phyloP scores from a whole-genome alignment of 352 stramenopile genomes.

The Globisporangium polare region DNA sequence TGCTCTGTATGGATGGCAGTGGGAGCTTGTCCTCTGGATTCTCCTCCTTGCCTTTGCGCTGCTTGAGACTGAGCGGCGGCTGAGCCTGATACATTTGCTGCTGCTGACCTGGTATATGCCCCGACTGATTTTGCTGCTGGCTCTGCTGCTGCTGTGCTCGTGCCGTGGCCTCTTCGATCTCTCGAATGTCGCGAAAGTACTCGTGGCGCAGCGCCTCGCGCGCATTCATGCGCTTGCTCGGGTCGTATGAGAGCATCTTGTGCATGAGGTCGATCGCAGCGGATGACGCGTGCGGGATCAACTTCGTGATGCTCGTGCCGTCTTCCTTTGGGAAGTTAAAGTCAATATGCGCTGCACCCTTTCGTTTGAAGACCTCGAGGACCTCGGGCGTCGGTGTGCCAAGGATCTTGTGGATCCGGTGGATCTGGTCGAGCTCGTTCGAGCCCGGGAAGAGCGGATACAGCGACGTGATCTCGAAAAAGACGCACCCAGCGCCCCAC shows the following conservation, averaged over 20 bases:
- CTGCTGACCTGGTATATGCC: not conserved
- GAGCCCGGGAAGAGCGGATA: constrained; percentile 94
- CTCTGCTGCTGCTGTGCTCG: constrained; percentile 31
- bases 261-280: constrained; percentile 87
- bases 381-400: constrained; percentile 85
- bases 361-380: constrained; percentile 88
- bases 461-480: constrained; percentile 94
- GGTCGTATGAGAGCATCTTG: constrained; percentile 89
- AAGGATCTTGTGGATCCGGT: constrained; percentile 93
- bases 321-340: constrained; percentile 91
- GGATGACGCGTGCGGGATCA: constrained; percentile 86
- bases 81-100: constrained; percentile 26
- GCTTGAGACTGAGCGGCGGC: constrained; percentile 27
- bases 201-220: constrained; percentile 87
- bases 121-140: constrained; percentile 1
- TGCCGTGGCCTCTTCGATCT: constrained; percentile 60
- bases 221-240: constrained; percentile 87
- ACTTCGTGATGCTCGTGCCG: constrained; percentile 74
- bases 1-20: constrained; percentile 51
- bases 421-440: constrained; percentile 95
- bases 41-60: constrained; percentile 51
- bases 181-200: constrained; percentile 87
- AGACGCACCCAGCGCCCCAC: constrained; percentile 94
- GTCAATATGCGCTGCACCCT: constrained; percentile 90
- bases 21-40: constrained; percentile 42